Evolutionary conservation across 106 monocot species (phyloP), one percentile per base, ranked within the genome.

Genomic region (Chionographis japonica): DNA sequence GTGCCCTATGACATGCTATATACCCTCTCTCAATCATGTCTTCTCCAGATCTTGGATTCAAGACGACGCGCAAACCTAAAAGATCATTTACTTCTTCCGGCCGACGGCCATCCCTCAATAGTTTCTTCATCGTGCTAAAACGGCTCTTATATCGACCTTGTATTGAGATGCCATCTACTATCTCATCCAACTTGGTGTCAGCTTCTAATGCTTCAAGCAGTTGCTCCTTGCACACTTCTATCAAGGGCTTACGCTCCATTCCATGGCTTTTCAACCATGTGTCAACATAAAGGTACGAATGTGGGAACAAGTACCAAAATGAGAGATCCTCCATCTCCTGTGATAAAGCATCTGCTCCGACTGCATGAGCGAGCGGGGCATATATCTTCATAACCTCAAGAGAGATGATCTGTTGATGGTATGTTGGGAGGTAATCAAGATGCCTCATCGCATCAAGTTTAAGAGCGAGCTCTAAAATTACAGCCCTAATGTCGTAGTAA

Each of bases 91-190:
- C 89, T 56, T 97, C 86, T 79, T 97, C 86, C 17, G 89, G 97
- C 50, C 68, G 92, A 4, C 92, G 81, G 0, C 92, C 92, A 75
- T 92, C 92, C 56, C 67, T 97, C 18, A 97, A 54, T 42, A 97
- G 52, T 74, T 97, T 97, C 82, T 97, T 97, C 97, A 97, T 97
- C 8, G 92, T 97, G 72, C 97, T 97, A 68, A 91, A 89, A 8
- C 89, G 86, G 57, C 97, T 97, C 62, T 97, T 97, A 46, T 80
- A 92, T 41, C 92, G 79, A 39, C 97, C 79, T 79, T 85, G 50
- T 40, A 97, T 72, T 10, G 74, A 76, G 12, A 97, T 83, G 10
- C 70, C 74, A 52, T 87, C 83, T 1, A 89, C 85, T 74, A 97
- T 78, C 20, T 72, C 61, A 11, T 69, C 50, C 68, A 97, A 40